These are phyloP conservation scores for Vigna unguiculata DNA, from an alignment of 306 rosid species.

Conservation along the genomic window DNA sequence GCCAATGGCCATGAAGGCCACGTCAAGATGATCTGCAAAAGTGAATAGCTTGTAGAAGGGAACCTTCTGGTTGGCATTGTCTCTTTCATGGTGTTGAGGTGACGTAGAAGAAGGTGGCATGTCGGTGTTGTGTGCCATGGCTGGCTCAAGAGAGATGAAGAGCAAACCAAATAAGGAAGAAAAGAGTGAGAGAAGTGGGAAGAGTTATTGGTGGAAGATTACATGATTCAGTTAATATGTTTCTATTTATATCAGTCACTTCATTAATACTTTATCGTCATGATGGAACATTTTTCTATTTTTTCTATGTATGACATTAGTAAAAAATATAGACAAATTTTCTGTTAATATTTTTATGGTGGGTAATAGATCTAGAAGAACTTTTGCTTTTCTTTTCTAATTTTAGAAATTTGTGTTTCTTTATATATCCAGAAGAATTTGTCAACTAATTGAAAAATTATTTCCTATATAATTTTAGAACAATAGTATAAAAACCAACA, in stretches of 20 bases:
- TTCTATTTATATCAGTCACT: neutral
- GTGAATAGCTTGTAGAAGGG: conserved; percentile 69
- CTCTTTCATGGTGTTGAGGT: neutral
- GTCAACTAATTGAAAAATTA: no score
- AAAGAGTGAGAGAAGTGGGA: neutral
- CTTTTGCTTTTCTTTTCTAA: no score
- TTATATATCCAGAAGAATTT: no score
- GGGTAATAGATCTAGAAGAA: no score
- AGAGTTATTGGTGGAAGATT: neutral
- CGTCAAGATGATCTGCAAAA: conserved; percentile 70
- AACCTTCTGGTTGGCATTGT: conserved; percentile 48
- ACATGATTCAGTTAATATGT: neutral
- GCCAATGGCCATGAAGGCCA: conserved; percentile 63
- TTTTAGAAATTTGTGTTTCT: no score
- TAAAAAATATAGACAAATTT: no score
- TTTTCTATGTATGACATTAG: no score
- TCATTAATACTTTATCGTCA: no score
- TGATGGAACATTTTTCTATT: no score
- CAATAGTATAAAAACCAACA: no score
- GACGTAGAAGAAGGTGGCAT: neutral
- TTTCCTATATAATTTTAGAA: no score
- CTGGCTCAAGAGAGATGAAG: neutral
- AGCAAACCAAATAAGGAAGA: neutral
- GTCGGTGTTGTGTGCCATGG: neutral
- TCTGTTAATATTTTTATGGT: no score